A percentile compares a stretch with the other conserved stretches of the same genome.
Conservation (phyloP, 176 grass and related monocot genomes). For the Microstegium vimineum region DNA sequence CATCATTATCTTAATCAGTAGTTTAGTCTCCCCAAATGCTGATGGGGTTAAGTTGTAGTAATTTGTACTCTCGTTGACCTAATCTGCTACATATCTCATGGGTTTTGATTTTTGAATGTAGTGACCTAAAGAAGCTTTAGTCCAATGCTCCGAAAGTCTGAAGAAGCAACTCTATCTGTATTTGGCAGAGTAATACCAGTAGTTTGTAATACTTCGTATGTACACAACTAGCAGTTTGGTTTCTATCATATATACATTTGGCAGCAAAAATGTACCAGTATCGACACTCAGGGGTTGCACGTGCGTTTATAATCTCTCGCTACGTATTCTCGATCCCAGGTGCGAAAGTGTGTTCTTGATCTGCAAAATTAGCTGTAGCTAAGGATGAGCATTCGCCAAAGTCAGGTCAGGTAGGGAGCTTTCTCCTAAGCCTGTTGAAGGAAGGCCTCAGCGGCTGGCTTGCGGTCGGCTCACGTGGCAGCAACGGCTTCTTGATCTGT, state of each 20-base stretch:
- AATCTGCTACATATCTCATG: neutral
- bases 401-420: slow-evolving; percentile 22
- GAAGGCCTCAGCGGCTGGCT: slow-evolving; percentile 61
- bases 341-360: neutral
- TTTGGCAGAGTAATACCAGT: neutral
- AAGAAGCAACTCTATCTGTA: neutral
- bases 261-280: neutral
- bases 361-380: slow-evolving; percentile 1
- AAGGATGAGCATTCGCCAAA: neutral
- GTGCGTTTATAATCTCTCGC: neutral
- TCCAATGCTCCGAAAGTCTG: neutral
- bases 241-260: slow-evolving; percentile 5
- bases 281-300: neutral
- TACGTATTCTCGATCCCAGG: neutral
- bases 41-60: neutral
- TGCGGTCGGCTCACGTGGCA: slow-evolving; percentile 49
- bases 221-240: neutral
- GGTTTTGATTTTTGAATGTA: neutral
- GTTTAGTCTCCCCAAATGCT: slow-evolving; percentile 12
- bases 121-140: neutral
- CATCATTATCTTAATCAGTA: slow-evolving; percentile 1
- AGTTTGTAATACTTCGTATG: neutral
- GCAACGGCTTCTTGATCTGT: slow-evolving; percentile 54
- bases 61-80: slow-evolving; percentile 11
- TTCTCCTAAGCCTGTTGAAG: slow-evolving; percentile 62